A percentile compares a stretch with the other conserved stretches of the same genome.
Evolutionary conservation across 345 rosid species (phyloP).

Genomic region (Raphanus raphanistrum): DNA sequence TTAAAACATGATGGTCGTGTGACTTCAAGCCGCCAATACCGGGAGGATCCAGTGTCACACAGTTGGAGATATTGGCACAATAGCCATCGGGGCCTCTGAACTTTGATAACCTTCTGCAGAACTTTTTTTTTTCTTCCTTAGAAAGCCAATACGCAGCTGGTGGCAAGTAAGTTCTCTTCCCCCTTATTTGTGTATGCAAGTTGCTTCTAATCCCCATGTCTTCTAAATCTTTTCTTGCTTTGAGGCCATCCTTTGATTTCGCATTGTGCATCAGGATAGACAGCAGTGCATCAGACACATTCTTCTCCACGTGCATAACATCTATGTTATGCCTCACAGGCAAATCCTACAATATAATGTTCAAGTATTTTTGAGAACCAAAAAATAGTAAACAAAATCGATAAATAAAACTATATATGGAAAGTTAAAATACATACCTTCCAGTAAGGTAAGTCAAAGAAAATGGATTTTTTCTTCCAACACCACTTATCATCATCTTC

Average conservation of each 20-base stretch:
- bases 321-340: background rate
- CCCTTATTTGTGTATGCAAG: too few relatives aligned
- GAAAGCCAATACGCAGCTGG: background rate
- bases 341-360: background rate
- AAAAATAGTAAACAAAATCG: too few relatives aligned
- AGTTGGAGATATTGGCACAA: too few relatives aligned
- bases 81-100: too few relatives aligned
- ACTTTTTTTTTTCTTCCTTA: too few relatives aligned
- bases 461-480: background rate
- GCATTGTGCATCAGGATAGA: background rate
- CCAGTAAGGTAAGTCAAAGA: background rate
- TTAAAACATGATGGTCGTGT: too few relatives aligned
- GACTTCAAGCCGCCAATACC: too few relatives aligned
- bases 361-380: background rate
- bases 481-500: background rate
- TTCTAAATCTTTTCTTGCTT: background rate
- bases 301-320: background rate
- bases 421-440: background rate
- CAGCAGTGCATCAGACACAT: background rate
- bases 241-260: background rate
- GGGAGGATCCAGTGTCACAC: too few relatives aligned
- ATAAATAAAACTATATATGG: too few relatives aligned
- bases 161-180: background rate
- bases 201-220: too few relatives aligned
- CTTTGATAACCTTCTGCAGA: too few relatives aligned